These are phyloP conservation scores for Suillus fuscotomentosus DNA, from an alignment of 768 basidiomycete species.

Conservation along the genomic window DNA sequence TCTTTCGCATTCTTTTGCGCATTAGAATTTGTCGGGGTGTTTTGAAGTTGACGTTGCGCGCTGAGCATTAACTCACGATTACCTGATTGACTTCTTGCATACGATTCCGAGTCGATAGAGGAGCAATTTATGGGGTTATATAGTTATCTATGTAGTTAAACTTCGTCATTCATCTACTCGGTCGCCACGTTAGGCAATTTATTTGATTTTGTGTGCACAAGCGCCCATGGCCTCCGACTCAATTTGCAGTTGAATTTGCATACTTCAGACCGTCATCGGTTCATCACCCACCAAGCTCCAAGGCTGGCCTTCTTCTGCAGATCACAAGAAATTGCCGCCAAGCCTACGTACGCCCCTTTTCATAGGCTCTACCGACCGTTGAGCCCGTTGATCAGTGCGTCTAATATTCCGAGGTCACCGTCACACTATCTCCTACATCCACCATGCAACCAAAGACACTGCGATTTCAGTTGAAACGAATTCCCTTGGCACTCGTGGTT, in stretches of 20 bases:
- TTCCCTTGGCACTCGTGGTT: constrained; percentile 54
- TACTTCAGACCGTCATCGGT: background rate
- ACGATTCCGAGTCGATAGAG: background rate
- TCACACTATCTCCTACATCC: constrained; percentile 5
- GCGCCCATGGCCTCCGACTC: constrained; percentile 1
- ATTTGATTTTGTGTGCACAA: constrained; percentile 2
- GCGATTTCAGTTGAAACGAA: constrained; percentile 39
- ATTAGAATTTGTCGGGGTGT: background rate
- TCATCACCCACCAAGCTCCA: background rate
- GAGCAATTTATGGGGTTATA: background rate
- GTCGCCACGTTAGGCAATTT: background rate
- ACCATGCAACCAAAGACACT: constrained; percentile 25
- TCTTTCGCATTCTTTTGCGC: constrained; percentile 2
- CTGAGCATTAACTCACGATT: background rate
- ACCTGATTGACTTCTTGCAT: background rate
- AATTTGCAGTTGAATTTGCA: background rate
- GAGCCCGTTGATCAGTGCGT: background rate
- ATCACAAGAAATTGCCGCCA: background rate
- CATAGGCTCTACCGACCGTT: background rate
- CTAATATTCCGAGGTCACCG: background rate
- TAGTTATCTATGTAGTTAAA: background rate
- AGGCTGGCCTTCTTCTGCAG: constrained; percentile 1
- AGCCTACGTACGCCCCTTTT: constrained; percentile 2
- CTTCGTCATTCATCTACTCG: background rate
- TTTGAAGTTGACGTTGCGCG: background rate